Conservation (phyloP, 352 stramenopile genomes). For the Phytophthora foliorum region DNA sequence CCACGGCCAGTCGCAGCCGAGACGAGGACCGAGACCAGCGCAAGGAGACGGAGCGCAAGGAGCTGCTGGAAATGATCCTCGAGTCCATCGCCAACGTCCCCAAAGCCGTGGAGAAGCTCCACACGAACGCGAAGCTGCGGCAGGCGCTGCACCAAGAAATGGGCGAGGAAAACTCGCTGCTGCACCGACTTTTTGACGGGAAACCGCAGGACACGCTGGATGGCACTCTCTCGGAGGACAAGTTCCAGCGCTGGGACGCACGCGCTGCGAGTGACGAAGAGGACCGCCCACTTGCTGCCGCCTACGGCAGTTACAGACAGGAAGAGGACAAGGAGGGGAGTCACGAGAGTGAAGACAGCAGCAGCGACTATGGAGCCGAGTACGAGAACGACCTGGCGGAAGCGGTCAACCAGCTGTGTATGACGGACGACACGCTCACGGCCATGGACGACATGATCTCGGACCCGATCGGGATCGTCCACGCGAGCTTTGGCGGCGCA, state of each 20-base stretch:
- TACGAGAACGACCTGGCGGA: conserved; percentile 81
- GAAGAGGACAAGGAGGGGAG: conserved; percentile 23
- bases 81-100: conserved; percentile 82
- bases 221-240: conserved; percentile 36
- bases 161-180: conserved; percentile 54
- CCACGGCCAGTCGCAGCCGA: conserved; percentile 16
- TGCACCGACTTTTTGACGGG: conserved; percentile 61
- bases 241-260: conserved; percentile 25
- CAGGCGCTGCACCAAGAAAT: conserved; percentile 67
- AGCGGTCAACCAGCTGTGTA: conserved; percentile 75
- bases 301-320: conserved; percentile 31
- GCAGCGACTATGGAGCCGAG: conserved; percentile 66
- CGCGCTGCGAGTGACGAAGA: conserved; percentile 18
- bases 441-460: conserved; percentile 66
- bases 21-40: conserved; percentile 51
- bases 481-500: conserved; percentile 29
- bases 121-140: conserved; percentile 75
- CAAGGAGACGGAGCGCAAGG: conserved; percentile 69
- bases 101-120: conserved; percentile 74
- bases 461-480: conserved; percentile 58
- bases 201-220: conserved; percentile 25
- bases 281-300: conserved; percentile 2
- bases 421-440: conserved; percentile 66
- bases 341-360: conserved; percentile 37
- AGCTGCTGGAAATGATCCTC: conserved; percentile 80